These are phyloP conservation scores for Cenococcum geophilum DNA, from an alignment of 495 filamentous ascomycete species.

Conservation along the genomic window DNA sequence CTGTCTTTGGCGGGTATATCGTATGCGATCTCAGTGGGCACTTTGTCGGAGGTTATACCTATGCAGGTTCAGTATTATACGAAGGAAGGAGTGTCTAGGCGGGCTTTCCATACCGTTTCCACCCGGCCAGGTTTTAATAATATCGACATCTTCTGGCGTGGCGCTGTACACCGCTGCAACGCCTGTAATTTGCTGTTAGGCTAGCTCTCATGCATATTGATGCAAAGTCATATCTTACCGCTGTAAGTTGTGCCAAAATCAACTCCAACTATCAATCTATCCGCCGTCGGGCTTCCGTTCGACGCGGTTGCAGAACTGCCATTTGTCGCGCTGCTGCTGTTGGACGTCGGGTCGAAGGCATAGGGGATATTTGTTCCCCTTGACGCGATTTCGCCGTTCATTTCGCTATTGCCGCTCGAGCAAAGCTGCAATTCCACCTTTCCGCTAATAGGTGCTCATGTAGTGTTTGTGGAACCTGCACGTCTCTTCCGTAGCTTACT, in stretches of 20 bases:
- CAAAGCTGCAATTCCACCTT: not conserved
- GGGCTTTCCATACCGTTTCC: conserved; percentile 45
- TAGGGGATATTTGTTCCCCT: conserved; percentile 20
- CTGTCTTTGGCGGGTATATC: conserved; percentile 9
- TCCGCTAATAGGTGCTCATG: not conserved
- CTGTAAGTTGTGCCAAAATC: conserved; percentile 42
- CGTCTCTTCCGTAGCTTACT: not conserved
- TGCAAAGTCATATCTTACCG: conserved; percentile 17
- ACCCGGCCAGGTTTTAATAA: conserved; percentile 77
- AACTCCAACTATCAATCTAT: conserved; percentile 38
- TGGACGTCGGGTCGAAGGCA: conserved; percentile 25
- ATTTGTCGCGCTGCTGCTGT: conserved; percentile 16
- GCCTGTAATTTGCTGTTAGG: conserved; percentile 36
- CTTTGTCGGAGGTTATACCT: conserved; percentile 43
- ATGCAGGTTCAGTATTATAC: conserved; percentile 14
- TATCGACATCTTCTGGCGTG: conserved; percentile 69
- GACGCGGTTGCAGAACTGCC: conserved; percentile 4
- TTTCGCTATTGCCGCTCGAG: not conserved
- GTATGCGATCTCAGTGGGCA: conserved; percentile 43
- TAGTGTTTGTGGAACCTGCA: not conserved
- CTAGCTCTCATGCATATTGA: not conserved
- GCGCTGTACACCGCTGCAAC: conserved; percentile 71
- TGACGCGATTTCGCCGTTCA: not conserved
- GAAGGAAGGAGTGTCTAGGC: conserved; percentile 12
- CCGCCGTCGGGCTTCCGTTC: conserved; percentile 19